These are phyloP conservation scores for Bromus sterilis DNA, from an alignment of 176 grass and related monocot genomes.

Conservation along the genomic window DNA sequence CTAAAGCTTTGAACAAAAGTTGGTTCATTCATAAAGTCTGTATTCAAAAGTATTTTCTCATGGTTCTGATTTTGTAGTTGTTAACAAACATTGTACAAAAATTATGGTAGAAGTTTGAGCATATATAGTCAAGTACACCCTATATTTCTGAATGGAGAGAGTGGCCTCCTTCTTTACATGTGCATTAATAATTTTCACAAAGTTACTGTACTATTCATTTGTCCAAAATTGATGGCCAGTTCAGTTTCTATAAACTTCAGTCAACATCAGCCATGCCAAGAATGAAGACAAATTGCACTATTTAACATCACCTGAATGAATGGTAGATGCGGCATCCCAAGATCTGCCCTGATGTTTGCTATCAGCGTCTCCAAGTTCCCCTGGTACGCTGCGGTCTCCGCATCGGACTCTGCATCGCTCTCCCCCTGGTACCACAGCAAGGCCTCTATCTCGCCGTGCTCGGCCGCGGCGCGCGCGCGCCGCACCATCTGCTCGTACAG, in stretches of 20 bases:
- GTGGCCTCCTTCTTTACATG: neutral
- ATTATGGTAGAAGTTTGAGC: neutral
- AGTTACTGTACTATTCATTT: neutral
- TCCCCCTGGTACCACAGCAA: constrained; percentile 95
- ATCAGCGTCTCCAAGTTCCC: constrained; percentile 60
- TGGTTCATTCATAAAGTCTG: neutral
- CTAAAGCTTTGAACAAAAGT: neutral
- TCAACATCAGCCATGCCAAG: neutral
- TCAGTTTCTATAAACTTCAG: neutral
- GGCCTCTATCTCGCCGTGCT: constrained; percentile 58
- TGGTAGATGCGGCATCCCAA: constrained; percentile 52
- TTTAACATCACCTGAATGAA: constrained; percentile 67
- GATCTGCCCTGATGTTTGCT: constrained; percentile 54
- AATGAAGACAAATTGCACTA: neutral
- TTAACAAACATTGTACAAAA: neutral
- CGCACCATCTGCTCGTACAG: constrained; percentile 73
- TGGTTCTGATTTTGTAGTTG: neutral
- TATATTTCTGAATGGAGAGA: neutral
- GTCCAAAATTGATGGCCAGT: neutral
- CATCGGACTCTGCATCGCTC: constrained; percentile 53
- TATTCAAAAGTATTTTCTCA: neutral
- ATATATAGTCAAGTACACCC: neutral
- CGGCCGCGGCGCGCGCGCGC: constrained; percentile 40
- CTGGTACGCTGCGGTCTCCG: constrained; percentile 34
- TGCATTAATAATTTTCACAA: neutral